Percentiles rank a stretch among this genome's conserved stretches.
Conservation (phyloP, 495 filamentous ascomycete genomes). For the Penicillium taxi region DNA sequence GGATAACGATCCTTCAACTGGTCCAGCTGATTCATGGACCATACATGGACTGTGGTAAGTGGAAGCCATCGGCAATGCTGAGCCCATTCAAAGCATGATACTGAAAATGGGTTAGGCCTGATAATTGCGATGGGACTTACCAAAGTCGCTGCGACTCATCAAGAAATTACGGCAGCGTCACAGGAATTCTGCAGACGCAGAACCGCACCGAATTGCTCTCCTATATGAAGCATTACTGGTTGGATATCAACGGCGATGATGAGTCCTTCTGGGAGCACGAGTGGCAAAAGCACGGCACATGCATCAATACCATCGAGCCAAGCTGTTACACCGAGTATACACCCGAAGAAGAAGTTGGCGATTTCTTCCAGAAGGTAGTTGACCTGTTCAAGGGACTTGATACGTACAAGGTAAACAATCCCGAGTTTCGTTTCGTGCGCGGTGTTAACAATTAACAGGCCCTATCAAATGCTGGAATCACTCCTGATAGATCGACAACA, state of each 20-base stretch:
- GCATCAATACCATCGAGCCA: slow-evolving; percentile 55
- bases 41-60: slow-evolving; percentile 66
- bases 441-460: slow-evolving; percentile 26
- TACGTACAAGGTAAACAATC: slow-evolving; percentile 44
- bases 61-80: background rate
- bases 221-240: slow-evolving; percentile 72
- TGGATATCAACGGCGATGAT: slow-evolving; percentile 48
- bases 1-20: slow-evolving; percentile 58
- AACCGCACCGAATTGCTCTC: slow-evolving; percentile 50
- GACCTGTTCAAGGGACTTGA: slow-evolving; percentile 55
- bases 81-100: background rate
- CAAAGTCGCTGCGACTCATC: slow-evolving; percentile 56
- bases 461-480: slow-evolving; percentile 55
- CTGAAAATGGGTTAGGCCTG: slow-evolving; percentile 43
- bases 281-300: slow-evolving; percentile 70
- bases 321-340: slow-evolving; percentile 63
- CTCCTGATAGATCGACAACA: slow-evolving; percentile 49
- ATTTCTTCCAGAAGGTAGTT: slow-evolving; percentile 50
- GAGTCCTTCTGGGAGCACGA: slow-evolving; percentile 72
- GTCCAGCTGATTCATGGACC: slow-evolving; percentile 69
- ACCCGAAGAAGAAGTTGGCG: slow-evolving; percentile 50
- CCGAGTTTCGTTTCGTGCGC: background rate
- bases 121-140: slow-evolving; percentile 72
- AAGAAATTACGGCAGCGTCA: slow-evolving; percentile 61
- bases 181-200: slow-evolving; percentile 48